A percentile compares a stretch with the other conserved stretches of the same genome.
Evolutionary conservation across 768 basidiomycete species (phyloP).

Genomic region (Erythrobasidium yunnanense): DNA sequence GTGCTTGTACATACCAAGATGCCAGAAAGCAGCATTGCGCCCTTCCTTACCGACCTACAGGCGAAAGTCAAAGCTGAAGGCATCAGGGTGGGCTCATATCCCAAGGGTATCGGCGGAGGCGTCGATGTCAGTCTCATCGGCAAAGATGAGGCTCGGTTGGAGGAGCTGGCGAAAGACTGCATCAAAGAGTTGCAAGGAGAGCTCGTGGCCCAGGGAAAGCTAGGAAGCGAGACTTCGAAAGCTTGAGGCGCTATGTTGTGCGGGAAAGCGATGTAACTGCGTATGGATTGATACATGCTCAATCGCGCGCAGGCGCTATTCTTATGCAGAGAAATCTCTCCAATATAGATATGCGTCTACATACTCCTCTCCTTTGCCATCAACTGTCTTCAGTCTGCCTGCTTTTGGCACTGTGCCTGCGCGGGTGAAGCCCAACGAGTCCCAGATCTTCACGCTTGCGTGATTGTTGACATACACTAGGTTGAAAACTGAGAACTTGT

Average conservation of each 20-base stretch:
- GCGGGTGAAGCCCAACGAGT: conserved; percentile 58
- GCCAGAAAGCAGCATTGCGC: conserved; percentile 75
- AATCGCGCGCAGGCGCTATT: too few relatives aligned
- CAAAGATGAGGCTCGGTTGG: conserved; percentile 41
- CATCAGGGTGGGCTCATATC: conserved; percentile 46
- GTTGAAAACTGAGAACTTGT: conserved; percentile 58
- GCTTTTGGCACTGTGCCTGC: conserved; percentile 42
- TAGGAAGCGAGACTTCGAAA: too few relatives aligned
- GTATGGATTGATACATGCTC: too few relatives aligned
- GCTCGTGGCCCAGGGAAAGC: conserved; percentile 40
- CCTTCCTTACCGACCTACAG: conserved; percentile 70
- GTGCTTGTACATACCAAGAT: conserved; percentile 45
- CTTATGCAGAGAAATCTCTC: conserved; percentile 35
- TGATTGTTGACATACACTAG: conserved; percentile 76
- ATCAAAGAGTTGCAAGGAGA: conserved; percentile 43
- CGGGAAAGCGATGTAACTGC: too few relatives aligned
- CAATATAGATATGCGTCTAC: conserved; percentile 64
- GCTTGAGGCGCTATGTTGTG: too few relatives aligned
- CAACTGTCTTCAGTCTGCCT: conserved; percentile 56
- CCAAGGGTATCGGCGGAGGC: conserved; percentile 46
- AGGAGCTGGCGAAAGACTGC: conserved; percentile 42
- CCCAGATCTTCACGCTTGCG: conserved; percentile 61
- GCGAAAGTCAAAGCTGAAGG: conserved; percentile 60
- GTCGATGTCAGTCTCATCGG: conserved; percentile 62
- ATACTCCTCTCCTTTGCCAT: conserved; percentile 70